phyloP scores from a whole-genome alignment of 2,329 filamentous ascomycete species.

The Dactylellina drechsleri region DNA sequence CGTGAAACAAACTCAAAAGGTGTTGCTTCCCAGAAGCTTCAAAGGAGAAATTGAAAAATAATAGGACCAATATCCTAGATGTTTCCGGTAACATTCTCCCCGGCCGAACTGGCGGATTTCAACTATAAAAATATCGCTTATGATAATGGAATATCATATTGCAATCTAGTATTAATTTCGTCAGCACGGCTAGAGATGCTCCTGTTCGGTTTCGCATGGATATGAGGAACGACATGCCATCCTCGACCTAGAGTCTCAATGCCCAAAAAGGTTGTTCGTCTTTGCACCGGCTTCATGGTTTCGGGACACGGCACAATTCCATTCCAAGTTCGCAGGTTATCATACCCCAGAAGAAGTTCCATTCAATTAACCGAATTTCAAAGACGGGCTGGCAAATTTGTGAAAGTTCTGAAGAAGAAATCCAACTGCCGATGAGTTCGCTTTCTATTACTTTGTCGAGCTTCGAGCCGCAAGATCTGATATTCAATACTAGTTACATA shows the following conservation, averaged over 20 bases:
- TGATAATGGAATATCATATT: not conserved
- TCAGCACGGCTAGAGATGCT: constrained; percentile 44
- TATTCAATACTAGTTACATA: too few species aligned
- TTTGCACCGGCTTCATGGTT: constrained; percentile 16
- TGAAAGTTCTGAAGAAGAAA: too few species aligned
- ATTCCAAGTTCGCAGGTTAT: too few species aligned
- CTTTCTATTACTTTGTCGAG: not conserved
- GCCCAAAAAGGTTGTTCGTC: constrained; percentile 9
- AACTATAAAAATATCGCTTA: not conserved
- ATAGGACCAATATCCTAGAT: too few species aligned
- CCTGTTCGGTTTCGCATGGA: constrained; percentile 16
- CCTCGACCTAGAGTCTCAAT: not conserved
- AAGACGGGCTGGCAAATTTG: too few species aligned
- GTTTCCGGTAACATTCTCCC: too few species aligned
- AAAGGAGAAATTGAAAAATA: too few species aligned
- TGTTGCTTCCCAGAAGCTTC: too few species aligned
- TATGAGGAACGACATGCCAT: not conserved
- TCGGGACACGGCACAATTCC: constrained; percentile 18
- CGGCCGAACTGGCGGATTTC: not conserved
- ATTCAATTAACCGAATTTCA: too few species aligned
- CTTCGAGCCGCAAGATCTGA: too few species aligned
- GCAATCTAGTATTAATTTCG: not conserved
- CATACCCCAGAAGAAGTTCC: too few species aligned
- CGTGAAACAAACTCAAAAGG: not conserved
- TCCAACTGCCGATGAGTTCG: not conserved